Conservation (phyloP, 2,329 filamentous ascomycete species). For the Teratosphaeria pseudoeucalypti region DNA sequence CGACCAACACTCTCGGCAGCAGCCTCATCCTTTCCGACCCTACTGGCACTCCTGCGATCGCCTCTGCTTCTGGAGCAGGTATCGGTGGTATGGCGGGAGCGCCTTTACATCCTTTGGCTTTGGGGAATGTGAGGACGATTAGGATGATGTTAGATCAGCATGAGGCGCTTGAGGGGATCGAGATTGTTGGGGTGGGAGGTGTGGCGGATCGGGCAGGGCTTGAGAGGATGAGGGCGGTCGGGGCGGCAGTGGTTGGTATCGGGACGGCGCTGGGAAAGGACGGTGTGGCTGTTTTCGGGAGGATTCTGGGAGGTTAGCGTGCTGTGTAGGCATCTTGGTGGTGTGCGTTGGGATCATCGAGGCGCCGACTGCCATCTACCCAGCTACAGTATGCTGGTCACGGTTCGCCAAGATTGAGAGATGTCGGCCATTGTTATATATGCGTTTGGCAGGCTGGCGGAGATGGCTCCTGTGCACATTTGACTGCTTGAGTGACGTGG, state of each 20-base stretch:
- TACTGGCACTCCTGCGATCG: conserved; percentile 30
- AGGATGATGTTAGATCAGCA: conserved; percentile 46
- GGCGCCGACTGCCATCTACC: background rate
- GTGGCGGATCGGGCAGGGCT: conserved; percentile 55
- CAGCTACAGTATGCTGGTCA: too few relatives aligned
- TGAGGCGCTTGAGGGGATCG: conserved; percentile 42
- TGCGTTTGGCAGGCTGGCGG: too few relatives aligned
- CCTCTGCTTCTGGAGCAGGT: conserved; percentile 44
- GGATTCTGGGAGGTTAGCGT: conserved; percentile 32
- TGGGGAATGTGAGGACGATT: conserved; percentile 68
- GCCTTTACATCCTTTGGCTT: conserved; percentile 59
- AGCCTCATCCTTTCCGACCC: conserved; percentile 45
- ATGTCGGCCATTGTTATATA: too few relatives aligned
- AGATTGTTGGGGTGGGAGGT: conserved; percentile 62
- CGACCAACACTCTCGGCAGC: conserved; percentile 64
- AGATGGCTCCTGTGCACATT: too few relatives aligned
- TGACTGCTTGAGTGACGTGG: too few relatives aligned
- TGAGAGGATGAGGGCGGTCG: conserved; percentile 54
- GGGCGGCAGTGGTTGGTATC: conserved; percentile 56
- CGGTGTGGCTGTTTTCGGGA: conserved; percentile 52
- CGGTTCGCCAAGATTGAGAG: too few relatives aligned
- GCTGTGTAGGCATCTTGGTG: background rate
- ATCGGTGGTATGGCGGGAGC: conserved; percentile 64
- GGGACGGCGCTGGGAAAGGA: conserved; percentile 58
- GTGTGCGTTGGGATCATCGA: background rate